Base-by-base conservation (phyloP, 139 green algal genomes). In the Chlorella ohadii region DNA sequence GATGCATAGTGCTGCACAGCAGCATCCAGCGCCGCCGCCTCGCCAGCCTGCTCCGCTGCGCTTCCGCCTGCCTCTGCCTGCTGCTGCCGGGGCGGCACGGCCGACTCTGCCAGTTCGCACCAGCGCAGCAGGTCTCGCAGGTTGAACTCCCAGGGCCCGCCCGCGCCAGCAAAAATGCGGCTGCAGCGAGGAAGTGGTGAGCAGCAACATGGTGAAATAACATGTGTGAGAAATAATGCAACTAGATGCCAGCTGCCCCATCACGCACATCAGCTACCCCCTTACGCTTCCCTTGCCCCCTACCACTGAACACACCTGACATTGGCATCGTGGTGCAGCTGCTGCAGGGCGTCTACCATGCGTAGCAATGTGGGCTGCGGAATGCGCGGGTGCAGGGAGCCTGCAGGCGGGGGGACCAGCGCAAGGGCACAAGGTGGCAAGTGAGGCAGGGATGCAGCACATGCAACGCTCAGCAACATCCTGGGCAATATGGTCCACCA, bases 121-220 rank as follows among this genome's bases (percentile, higher is more conserved):
- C 97, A 99, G 36, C 97, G 90, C 84, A 99, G 90, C 71, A 99
- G 87, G 85, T 99, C 97, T 0, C 97, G 92, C 82, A 99, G 89
- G 87, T 99, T 99, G 92, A 99, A 99, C 86, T 99, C 97, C 95
- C 96, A 99, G 17, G 97, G 97, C 4, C 95, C 94, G 2, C 97
- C 97, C 15, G 89, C 84, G 0, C 83, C 76, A 0, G 89, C 96
- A 88, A 98, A 98, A 20, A 41, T 71, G 57, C 82, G 85, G 63
- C 74, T 81, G 74, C 74, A 70, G 34, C 9, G 17, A 4, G 44
- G 9, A 9, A 59, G 51, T 4, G 51, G 51, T 59, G 51, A 16
- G 51, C 44, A 55, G 44, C 7, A 11, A 11, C 11, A 16, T 55
- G 44, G 44, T 6, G 44, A 11, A 55, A 16, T 55, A 55, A 11